Percentiles rank a stretch among this genome's conserved stretches.
These are phyloP conservation scores for Daldinia eschscholtzii DNA, from an alignment of 2,329 filamentous ascomycete species.

Conservation along the genomic window DNA sequence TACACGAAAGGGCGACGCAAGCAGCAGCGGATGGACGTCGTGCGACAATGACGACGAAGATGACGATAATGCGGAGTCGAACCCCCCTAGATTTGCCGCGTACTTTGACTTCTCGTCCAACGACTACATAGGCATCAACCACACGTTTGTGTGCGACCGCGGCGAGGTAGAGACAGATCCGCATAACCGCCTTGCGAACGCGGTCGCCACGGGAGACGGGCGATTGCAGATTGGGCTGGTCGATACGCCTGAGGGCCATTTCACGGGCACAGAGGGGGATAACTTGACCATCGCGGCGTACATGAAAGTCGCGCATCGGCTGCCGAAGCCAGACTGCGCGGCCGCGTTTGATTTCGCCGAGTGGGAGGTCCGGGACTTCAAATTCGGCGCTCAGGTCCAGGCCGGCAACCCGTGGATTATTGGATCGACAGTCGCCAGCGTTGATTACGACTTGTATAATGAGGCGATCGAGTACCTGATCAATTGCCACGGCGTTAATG, in stretches of 20 bases:
- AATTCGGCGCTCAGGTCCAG: neutral
- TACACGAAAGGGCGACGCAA: conserved; percentile 17
- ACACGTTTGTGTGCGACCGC: conserved; percentile 32
- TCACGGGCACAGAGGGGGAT: conserved; percentile 32
- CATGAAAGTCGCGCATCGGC: conserved; percentile 17
- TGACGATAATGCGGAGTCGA: neutral
- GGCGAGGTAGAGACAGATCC: conserved; percentile 18
- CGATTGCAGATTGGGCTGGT: conserved; percentile 21
- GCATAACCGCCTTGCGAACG: conserved; percentile 14
- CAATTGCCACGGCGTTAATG: conserved; percentile 20
- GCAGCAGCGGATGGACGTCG: conserved; percentile 22
- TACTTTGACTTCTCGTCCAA: conserved; percentile 32
- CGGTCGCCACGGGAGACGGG: conserved; percentile 21
- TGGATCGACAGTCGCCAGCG: conserved; percentile 3
- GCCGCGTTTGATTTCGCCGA: conserved; percentile 3
- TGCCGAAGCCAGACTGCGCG: conserved; percentile 15
- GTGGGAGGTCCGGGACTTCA: conserved; percentile 28
- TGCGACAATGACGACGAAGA: conserved; percentile 13
- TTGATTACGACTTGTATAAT: conserved; percentile 31
- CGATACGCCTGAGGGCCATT: conserved; percentile 30
- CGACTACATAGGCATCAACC: conserved; percentile 28
- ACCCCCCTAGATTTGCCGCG: neutral
- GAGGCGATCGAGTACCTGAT: conserved; percentile 28
- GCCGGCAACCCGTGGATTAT: conserved; percentile 13
- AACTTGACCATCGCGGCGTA: conserved; percentile 30